Base-by-base conservation (phyloP, 805 yeast genomes). In the Wickerhamomyces strasburgensis region DNA sequence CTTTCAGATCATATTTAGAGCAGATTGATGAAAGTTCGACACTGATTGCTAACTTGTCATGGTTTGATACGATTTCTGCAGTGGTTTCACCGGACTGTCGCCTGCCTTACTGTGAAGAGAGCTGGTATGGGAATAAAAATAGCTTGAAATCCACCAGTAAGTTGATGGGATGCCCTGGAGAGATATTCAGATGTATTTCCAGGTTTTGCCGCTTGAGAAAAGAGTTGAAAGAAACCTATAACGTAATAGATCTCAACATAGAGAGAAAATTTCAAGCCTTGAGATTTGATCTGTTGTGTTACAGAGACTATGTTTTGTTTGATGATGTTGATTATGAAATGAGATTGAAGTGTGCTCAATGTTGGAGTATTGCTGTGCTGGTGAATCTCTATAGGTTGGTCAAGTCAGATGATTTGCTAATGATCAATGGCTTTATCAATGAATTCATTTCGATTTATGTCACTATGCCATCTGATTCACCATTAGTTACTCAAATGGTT, bases 101-200 rank as follows among this genome's bases (percentile, higher is more conserved):
- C 14, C 48, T 73, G 21, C 80, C 81, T 0, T 73, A 59, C 38
- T 73, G 78, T 52, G 67, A 63, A 19, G 69, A 72, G 8, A 64
- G 56, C 14, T 75, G 79, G 78, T 74, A 72, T 45, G 80, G 80
- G 3, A 56, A 62, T 7, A 61, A 57, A 35, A 47, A 53, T 19
- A 69, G 65, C 39, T 48, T 51, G 9, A 61, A 70, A 5, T 72
- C 79, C 14, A 73, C 78, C 0, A 64, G 73, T 5, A 65, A 63
- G 38, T 64, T 75, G 68, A 73, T 72, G 70, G 81, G 80, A 1
- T 75, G 81, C 43, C 80, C 81, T 0, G 78, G 77, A 4, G 79
- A 73, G 41, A 67, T 75, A 1, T 75, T 75, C 49, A 52, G 56
- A 14, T 66, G 73, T 5, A 60, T 75, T 49, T 58, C 65, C 2